Conservation (phyloP, 2,329 filamentous ascomycete species). For the Ascochyta koolunga region DNA sequence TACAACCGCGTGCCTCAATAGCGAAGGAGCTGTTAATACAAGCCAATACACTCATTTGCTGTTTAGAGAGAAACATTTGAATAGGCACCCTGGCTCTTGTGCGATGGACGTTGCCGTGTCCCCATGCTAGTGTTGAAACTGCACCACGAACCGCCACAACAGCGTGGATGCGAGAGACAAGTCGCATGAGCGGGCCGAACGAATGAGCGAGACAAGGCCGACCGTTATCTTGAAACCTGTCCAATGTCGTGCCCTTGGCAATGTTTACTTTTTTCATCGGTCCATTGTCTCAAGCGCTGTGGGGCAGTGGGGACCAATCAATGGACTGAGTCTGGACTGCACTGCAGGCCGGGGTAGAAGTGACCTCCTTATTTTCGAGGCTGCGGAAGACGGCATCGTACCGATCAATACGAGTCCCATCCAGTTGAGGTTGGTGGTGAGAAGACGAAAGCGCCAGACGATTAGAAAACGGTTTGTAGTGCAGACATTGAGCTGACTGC, state of each 20-base stretch:
- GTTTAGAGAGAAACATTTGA: not conserved
- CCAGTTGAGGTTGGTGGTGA: not conserved
- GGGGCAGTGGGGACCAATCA: constrained; percentile 16
- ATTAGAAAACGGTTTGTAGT: not conserved
- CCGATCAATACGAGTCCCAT: constrained; percentile 11
- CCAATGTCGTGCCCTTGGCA: constrained; percentile 5
- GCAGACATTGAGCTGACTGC: constrained; percentile 7
- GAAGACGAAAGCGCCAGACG: not conserved
- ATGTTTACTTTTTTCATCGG: constrained; percentile 7
- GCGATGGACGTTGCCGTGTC: not conserved
- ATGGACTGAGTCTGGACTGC: constrained; percentile 9
- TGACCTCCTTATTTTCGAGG: constrained; percentile 2
- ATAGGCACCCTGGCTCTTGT: not conserved
- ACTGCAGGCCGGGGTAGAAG: not conserved
- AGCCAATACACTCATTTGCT: not conserved
- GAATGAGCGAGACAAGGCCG: not conserved
- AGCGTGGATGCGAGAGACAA: not conserved
- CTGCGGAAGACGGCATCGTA: constrained; percentile 9
- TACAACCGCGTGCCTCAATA: not conserved
- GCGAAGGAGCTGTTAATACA: not conserved
- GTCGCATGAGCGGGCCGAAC: constrained; percentile 2
- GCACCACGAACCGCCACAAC: constrained; percentile 3
- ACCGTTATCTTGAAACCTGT: constrained; percentile 8
- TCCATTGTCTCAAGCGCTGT: constrained; percentile 10
- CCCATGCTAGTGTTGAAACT: not conserved